A percentile compares a stretch with the other conserved stretches of the same genome.
These are phyloP conservation scores for Gynostemma pentaphyllum DNA, from an alignment of 306 rosid genomes.

Conservation along the genomic window DNA sequence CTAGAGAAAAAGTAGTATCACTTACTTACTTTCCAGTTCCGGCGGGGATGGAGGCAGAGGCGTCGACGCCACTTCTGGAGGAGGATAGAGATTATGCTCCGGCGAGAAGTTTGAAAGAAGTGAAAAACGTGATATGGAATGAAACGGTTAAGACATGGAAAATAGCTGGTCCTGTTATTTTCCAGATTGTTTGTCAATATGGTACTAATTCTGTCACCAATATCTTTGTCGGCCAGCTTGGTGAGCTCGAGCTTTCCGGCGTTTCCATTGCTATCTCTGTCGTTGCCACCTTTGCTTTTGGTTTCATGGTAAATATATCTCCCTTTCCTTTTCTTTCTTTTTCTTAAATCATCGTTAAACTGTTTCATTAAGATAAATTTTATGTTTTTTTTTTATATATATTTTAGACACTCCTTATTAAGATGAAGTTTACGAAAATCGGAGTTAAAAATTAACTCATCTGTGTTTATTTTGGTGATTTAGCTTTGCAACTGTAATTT, in stretches of 20 bases:
- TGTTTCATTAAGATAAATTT: background rate
- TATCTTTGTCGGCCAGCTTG: constrained; percentile 64
- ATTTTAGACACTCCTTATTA: too few species aligned
- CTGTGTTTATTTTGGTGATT: too few species aligned
- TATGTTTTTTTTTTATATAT: background rate
- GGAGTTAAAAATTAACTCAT: too few species aligned
- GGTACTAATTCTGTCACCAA: constrained; percentile 36
- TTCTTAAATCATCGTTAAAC: background rate
- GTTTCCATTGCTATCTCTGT: constrained; percentile 48
- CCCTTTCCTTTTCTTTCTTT: background rate
- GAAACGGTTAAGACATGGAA: constrained; percentile 30
- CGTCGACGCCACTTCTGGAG: background rate
- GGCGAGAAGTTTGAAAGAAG: constrained; percentile 11
- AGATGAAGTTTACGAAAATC: too few species aligned
- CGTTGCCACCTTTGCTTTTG: constrained; percentile 50
- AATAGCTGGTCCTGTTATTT: constrained; percentile 30
- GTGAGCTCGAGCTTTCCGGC: constrained; percentile 54
- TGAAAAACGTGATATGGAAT: constrained; percentile 18
- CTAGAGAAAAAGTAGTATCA: background rate
- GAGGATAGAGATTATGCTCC: constrained; percentile 20
- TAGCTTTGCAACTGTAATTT: too few species aligned
- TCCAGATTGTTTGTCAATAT: constrained; percentile 36
- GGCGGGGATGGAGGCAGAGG: constrained; percentile 7
- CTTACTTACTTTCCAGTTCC: background rate
- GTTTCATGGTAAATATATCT: constrained; percentile 31